phyloP scores from a whole-genome alignment of 306 rosid species.

The Rosa lucieae region DNA sequence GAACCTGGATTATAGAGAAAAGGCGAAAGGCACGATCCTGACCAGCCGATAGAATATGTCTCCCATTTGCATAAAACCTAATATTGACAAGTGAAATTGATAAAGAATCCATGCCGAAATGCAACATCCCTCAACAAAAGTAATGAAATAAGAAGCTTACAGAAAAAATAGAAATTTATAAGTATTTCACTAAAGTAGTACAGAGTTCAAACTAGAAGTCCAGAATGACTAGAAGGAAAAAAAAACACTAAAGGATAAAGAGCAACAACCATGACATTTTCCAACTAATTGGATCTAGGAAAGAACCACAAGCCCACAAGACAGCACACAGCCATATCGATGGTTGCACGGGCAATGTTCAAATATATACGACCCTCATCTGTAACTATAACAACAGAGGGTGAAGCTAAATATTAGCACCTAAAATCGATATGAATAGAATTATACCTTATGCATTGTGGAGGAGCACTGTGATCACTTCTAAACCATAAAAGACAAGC shows the following conservation, averaged over 20 bases:
- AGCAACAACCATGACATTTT: background rate
- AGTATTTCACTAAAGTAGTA: background rate
- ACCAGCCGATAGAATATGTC: no score
- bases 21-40: no score
- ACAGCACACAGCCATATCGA: background rate
- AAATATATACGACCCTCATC: background rate
- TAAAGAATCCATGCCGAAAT: no score
- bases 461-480: slow-evolving; percentile 97
- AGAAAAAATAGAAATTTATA: background rate
- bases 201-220: background rate
- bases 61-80: no score
- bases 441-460: slow-evolving; percentile 81
- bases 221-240: background rate
- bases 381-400: background rate
- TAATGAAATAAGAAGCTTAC: no score
- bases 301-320: background rate
- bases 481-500: slow-evolving; percentile 86
- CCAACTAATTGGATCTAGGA: background rate
- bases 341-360: background rate
- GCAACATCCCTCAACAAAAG: no score
- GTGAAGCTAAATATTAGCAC: background rate
- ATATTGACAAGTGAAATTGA: no score
- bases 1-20: no score
- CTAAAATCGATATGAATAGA: slow-evolving; percentile 31
- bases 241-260: background rate